These are phyloP conservation scores for Fusarium odoratissimum DNA, from an alignment of 2,329 filamentous ascomycete species.

Conservation along the genomic window DNA sequence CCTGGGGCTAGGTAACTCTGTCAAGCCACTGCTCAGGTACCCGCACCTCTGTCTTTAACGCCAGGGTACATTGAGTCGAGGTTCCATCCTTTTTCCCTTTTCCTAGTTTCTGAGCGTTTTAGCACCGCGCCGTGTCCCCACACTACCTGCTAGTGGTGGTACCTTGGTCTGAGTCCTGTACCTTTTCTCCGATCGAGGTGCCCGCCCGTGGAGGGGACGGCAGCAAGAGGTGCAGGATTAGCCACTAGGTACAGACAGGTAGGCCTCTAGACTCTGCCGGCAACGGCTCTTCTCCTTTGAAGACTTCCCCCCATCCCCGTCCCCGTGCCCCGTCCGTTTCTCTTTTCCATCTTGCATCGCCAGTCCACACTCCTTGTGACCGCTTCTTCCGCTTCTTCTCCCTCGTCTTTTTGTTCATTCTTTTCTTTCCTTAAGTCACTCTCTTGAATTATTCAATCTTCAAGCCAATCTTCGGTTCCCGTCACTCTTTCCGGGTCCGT, in stretches of 20 bases:
- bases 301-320: conserved; percentile 50
- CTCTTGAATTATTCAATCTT: conserved; percentile 54
- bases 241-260: conserved; percentile 3
- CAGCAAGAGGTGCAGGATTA: conserved; percentile 21
- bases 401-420: conserved; percentile 54
- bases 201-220: conserved; percentile 15
- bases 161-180: conserved; percentile 24
- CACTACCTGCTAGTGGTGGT: conserved; percentile 23
- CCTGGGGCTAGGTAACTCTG: conserved; percentile 34
- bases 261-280: conserved; percentile 22
- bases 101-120: conserved; percentile 29
- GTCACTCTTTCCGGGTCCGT: conserved; percentile 65
- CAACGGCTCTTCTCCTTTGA: conserved; percentile 45
- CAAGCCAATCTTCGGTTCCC: conserved; percentile 55
- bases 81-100: conserved; percentile 36
- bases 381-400: conserved; percentile 54
- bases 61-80: conserved; percentile 29
- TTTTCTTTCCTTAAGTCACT: conserved; percentile 64
- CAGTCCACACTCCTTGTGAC: conserved; percentile 53
- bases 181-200: conserved; percentile 34
- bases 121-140: conserved; percentile 27
- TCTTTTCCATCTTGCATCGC: conserved; percentile 50
- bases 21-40: conserved; percentile 35
- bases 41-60: conserved; percentile 30
- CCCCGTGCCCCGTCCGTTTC: conserved; percentile 51